Evolutionary conservation across 306 rosid species (phyloP).

Genomic region (Pyrus bretschneideri): DNA sequence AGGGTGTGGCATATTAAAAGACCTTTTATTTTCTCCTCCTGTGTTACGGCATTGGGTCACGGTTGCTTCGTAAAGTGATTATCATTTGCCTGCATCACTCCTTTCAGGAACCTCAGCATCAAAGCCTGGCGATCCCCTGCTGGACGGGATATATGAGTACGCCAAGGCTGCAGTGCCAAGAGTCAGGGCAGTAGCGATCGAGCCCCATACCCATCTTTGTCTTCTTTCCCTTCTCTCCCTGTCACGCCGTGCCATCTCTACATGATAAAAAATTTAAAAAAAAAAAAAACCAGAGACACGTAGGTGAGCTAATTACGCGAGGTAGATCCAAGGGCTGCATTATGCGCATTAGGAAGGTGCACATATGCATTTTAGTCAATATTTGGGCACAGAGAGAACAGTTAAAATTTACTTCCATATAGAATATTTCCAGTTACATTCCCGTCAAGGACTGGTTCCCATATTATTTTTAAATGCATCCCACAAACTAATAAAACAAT

Average conservation of each 20-base stretch:
- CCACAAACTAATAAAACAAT: no score
- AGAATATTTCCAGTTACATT: no score
- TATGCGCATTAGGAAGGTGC: neutral
- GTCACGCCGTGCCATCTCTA: slow-evolving; percentile 73
- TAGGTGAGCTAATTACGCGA: neutral
- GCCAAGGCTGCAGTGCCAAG: slow-evolving; percentile 69
- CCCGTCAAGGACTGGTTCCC: no score
- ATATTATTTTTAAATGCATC: no score
- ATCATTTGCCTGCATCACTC: slow-evolving; percentile 32
- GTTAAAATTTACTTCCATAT: no score
- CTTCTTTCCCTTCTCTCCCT: slow-evolving; percentile 57
- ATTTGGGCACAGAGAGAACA: no score
- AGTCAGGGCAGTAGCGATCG: slow-evolving; percentile 51
- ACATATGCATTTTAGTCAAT: neutral
- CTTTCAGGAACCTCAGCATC: slow-evolving; percentile 32
- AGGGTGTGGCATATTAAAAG: slow-evolving; percentile 22
- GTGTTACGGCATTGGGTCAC: slow-evolving; percentile 14
- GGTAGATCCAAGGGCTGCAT: neutral
- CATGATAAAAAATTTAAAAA: neutral
- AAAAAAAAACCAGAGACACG: neutral
- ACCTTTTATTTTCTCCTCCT: slow-evolving; percentile 43
- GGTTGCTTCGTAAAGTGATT: slow-evolving; percentile 18
- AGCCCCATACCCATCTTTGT: slow-evolving; percentile 94
- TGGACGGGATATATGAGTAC: slow-evolving; percentile 64
- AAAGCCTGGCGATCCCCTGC: slow-evolving; percentile 24